Evolutionary conservation across 2,329 filamentous ascomycete genomes (phyloP), one percentile per base, ranked within the genome.

Genomic region (Claviceps paspali): DNA sequence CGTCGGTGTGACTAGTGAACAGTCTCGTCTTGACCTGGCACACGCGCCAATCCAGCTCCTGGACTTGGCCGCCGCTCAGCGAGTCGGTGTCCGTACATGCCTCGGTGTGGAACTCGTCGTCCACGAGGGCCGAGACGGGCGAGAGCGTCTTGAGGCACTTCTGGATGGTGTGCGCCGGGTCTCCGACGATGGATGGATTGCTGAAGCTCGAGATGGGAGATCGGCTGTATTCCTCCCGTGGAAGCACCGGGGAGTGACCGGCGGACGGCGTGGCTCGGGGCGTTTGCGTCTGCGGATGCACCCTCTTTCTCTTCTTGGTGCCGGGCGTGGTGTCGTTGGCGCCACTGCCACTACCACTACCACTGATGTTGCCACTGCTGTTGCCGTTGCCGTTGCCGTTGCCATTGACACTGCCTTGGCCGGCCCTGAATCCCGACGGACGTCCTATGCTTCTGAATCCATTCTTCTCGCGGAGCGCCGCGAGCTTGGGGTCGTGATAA

Each of bases 381-480:
- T n/a, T n/a, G n/a, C n/a, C n/a, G n/a, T n/a, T 47, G 2, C 52
- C 50, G 22, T 32, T 38, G 17, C 48, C 49, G 5, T 18, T 6
- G 8, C 14, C 28, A n/a, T 29, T 38, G 22, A 35, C 32, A 14
- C 14, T 15, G 21, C 43, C 40, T 4, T 48, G 47, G 8, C 39
- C 35, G 15, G 57, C 55, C 42, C 60, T 66, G 43, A 63, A 60
- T 3, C 61, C 62, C 29, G 67, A 69, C 0, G 71, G 71, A 1
- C 71, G 59, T 6, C 71, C 71, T 6, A 75, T 73, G 43, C 68
- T 73, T 34, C 69, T 67, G 41, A 66, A 72, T 0, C 71, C 71
- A 40, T 67, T 65, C 52, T 69, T 68, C 18, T 56, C 52, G 6
- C 71, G 61, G 7, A 74, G 52, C 2, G 56, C 50, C 11, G 61